Percentiles rank a stretch among this genome's conserved stretches.
phyloP scores from a whole-genome alignment of 352 stramenopile species.

The Phytophthora foliorum region DNA sequence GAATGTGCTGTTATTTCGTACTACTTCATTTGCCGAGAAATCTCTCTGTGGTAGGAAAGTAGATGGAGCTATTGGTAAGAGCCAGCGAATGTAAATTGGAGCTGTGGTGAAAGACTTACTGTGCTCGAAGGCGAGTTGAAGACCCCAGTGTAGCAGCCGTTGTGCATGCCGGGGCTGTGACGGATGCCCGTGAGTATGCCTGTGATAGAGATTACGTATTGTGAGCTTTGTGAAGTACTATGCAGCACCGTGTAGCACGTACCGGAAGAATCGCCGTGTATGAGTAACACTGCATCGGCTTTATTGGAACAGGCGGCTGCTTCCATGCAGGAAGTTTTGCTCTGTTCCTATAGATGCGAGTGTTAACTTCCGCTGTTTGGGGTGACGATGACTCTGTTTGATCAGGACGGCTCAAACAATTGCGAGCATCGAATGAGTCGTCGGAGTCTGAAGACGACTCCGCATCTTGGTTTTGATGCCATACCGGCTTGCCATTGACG shows the following conservation, averaged over 20 bases:
- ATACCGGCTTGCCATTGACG: conserved; percentile 3
- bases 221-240: not conserved
- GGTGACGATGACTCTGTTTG: not conserved
- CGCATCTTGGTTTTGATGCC: conserved; percentile 12
- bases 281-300: conserved; percentile 58
- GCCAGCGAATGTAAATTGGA: not conserved
- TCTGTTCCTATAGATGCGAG: conserved; percentile 6
- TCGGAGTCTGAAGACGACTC: conserved; percentile 22
- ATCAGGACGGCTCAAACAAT: not conserved
- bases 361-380: not conserved
- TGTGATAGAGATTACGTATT: conserved; percentile 1
- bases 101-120: conserved; percentile 20
- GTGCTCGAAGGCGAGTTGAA: conserved; percentile 24
- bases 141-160: conserved; percentile 15
- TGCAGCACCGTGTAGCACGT: not conserved
- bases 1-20: not conserved
- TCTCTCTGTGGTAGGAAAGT: conserved; percentile 14
- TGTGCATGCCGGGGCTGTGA: conserved; percentile 18
- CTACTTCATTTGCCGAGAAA: conserved; percentile 17
- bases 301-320: conserved; percentile 62
- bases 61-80: conserved; percentile 4
- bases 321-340: conserved; percentile 65
- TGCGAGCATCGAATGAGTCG: not conserved
- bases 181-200: conserved; percentile 6
- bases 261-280: conserved; percentile 64